phyloP scores from a whole-genome alignment of 1,284 basidiomycete species.

The Fomitopsis pinicola region DNA sequence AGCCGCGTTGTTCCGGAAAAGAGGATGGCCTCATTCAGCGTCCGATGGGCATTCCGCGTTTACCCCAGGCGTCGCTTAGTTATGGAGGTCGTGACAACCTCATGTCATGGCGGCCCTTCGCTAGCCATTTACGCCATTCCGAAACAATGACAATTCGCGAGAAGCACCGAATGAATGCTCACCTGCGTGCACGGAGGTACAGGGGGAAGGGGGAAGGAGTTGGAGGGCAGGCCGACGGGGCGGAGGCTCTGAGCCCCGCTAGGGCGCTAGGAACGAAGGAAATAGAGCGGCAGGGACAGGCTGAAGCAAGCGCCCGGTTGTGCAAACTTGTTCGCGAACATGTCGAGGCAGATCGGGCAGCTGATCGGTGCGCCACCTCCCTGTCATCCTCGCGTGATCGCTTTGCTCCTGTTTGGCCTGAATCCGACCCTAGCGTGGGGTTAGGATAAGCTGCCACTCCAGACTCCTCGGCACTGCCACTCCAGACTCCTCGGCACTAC shows the following conservation, averaged over 20 bases:
- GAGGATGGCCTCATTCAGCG: neutral
- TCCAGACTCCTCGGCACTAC: neutral
- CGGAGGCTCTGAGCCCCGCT: neutral
- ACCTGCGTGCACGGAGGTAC: neutral
- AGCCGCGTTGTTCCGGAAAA: neutral
- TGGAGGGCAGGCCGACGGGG: neutral
- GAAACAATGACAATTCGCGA: neutral
- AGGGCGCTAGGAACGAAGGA: neutral
- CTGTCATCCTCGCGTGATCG: slow-evolving; percentile 14
- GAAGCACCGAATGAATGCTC: neutral
- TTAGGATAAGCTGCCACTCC: slow-evolving; percentile 11
- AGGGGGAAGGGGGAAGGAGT: neutral
- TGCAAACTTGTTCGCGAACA: neutral
- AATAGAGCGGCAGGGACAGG: neutral
- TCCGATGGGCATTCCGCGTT: neutral
- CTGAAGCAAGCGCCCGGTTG: neutral
- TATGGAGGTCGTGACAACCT: neutral
- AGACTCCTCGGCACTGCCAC: neutral
- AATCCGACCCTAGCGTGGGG: slow-evolving; percentile 11
- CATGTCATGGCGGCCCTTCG: neutral
- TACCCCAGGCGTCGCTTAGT: neutral
- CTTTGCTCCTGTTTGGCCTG: slow-evolving; percentile 17
- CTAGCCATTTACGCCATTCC: neutral
- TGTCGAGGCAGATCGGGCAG: neutral
- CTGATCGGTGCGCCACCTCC: neutral